Conservation (phyloP, 352 stramenopile genomes). For the Peronospora belbahrii region DNA sequence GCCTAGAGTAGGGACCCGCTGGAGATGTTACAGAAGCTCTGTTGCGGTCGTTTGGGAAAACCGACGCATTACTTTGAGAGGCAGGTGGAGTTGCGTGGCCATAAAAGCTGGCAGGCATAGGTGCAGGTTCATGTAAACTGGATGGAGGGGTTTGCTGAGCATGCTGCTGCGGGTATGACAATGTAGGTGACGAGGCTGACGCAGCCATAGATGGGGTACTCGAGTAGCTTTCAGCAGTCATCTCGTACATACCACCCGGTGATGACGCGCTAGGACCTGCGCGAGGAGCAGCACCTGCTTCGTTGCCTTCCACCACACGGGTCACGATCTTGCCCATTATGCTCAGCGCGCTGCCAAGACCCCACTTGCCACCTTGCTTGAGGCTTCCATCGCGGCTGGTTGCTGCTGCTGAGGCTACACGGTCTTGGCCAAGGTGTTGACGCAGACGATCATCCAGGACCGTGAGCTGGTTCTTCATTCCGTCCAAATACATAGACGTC, state of each 20-base stretch:
- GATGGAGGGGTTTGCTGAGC: conserved; percentile 18
- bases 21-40: conserved; percentile 9
- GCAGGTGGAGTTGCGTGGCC: conserved; percentile 22
- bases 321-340: conserved; percentile 87
- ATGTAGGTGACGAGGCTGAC: conserved; percentile 7
- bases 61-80: conserved; percentile 20
- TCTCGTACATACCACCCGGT: conserved; percentile 25
- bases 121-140: conserved; percentile 13
- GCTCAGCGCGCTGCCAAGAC: conserved; percentile 65
- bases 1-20: conserved; percentile 6
- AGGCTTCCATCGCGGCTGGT: conserved; percentile 30
- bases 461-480: conserved; percentile 82
- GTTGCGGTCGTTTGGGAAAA: conserved; percentile 21
- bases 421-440: conserved; percentile 77
- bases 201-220: conserved; percentile 11
- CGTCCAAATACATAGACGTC: conserved; percentile 81
- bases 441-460: conserved; percentile 79
- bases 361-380: conserved; percentile 67
- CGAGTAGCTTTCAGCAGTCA: conserved; percentile 25
- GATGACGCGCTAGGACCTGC: conserved; percentile 5
- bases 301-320: conserved; percentile 70
- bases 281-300: conserved; percentile 21
- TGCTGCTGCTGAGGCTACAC: conserved; percentile 49
- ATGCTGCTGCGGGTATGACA: conserved; percentile 16
- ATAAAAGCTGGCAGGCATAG: conserved; percentile 13